phyloP scores from a whole-genome alignment of 2,329 filamentous ascomycete species.

The Huntiella savannae region DNA sequence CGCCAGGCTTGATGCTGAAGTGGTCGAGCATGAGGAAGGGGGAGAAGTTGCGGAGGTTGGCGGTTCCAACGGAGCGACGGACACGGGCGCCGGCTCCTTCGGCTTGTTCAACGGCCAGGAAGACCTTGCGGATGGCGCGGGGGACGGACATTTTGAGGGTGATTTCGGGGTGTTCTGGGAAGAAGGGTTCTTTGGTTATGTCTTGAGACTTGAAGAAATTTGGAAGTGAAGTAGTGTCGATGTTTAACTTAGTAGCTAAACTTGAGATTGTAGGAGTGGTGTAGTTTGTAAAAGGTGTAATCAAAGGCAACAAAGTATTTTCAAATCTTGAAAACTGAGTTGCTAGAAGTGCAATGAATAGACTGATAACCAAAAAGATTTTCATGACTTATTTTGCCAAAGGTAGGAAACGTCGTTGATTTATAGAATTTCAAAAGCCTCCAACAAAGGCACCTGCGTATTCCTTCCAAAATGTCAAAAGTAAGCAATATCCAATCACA shows the following conservation, averaged over 20 bases:
- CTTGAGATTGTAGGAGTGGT: not conserved
- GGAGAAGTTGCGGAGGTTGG: slow-evolving; percentile 64
- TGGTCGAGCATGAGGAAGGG: slow-evolving; percentile 96
- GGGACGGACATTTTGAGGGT: slow-evolving; percentile 42
- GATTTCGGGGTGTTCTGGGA: slow-evolving; percentile 15
- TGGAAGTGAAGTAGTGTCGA: not conserved
- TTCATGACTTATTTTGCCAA: slow-evolving; percentile 4
- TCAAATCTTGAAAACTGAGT: not conserved
- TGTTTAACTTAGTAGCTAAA: not conserved
- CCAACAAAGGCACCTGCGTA: too few species aligned
- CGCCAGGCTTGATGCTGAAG: slow-evolving; percentile 60
- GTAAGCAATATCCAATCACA: too few species aligned
- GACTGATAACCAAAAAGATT: slow-evolving; percentile 2
- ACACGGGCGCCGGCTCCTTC: slow-evolving; percentile 81
- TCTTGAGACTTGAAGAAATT: not conserved
- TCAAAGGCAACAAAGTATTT: not conserved
- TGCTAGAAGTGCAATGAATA: slow-evolving; percentile 7
- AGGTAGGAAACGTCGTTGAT: not conserved
- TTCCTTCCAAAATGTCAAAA: too few species aligned
- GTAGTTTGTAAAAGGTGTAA: not conserved
- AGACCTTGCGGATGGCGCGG: slow-evolving; percentile 63
- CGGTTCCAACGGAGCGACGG: slow-evolving; percentile 70
- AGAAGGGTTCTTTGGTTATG: not conserved
- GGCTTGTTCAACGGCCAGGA: slow-evolving; percentile 67
- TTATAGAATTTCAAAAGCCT: too few species aligned